Evolutionary conservation across 1,139 yeast genomes (phyloP).

Genomic region (Saccharomyces hybrid): DNA sequence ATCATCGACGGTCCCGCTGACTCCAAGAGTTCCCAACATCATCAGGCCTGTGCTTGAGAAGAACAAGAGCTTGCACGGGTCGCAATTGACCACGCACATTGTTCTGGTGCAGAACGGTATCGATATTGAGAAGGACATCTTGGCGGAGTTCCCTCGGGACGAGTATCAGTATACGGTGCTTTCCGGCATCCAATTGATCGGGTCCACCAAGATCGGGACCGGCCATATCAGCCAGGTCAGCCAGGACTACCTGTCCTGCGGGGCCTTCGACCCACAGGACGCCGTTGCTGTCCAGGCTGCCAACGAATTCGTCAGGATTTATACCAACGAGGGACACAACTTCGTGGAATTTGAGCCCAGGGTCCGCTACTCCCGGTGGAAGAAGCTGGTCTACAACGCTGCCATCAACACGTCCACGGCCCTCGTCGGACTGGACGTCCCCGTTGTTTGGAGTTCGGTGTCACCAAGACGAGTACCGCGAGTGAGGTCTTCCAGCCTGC

Average conservation of each 20-base stretch:
- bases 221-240: conserved; percentile 29
- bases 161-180: conserved; percentile 32
- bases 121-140: conserved; percentile 46
- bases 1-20: conserved; percentile 44
- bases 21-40: conserved; percentile 39
- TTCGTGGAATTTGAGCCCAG: conserved; percentile 36
- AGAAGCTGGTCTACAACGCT: conserved; percentile 49
- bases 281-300: conserved; percentile 22
- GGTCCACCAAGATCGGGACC: conserved; percentile 32
- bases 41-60: conserved; percentile 39
- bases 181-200: conserved; percentile 48
- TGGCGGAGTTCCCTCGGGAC: conserved; percentile 36
- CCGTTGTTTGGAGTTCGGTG: conserved; percentile 41
- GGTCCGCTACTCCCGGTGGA: conserved; percentile 50
- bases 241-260: conserved; percentile 36
- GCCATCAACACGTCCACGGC: conserved; percentile 48
- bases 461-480: conserved; percentile 33
- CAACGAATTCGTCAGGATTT: conserved; percentile 37
- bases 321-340: conserved; percentile 34
- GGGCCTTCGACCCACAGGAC: conserved; percentile 37
- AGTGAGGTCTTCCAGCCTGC: conserved; percentile 41
- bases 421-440: conserved; percentile 42
- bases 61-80: conserved; percentile 12
- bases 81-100: conserved; percentile 33
- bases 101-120: conserved; percentile 54